A percentile compares a stretch with the other conserved stretches of the same genome.
phyloP scores from a whole-genome alignment of 495 filamentous ascomycete species.

The Daldinia grandis region DNA sequence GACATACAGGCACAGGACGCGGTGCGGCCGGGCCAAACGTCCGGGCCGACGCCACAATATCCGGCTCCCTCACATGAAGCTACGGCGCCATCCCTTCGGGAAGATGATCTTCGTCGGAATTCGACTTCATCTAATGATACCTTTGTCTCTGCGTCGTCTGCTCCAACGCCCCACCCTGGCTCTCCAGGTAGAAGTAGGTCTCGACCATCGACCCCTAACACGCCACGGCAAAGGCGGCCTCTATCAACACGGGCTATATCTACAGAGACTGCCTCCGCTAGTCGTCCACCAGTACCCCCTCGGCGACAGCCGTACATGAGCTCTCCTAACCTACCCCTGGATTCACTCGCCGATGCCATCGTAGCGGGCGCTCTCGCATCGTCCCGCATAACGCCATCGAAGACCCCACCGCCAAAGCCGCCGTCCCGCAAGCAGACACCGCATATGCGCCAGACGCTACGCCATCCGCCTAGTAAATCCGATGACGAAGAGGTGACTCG shows the following conservation, averaged over 20 bases:
- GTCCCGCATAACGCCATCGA: conserved; percentile 53
- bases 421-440: conserved; percentile 49
- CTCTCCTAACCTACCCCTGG: conserved; percentile 46
- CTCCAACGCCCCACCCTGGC: conserved; percentile 41
- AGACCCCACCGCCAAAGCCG: conserved; percentile 39
- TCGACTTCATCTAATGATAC: conserved; percentile 55
- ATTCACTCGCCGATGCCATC: conserved; percentile 73
- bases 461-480: conserved; percentile 65
- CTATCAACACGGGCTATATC: conserved; percentile 9
- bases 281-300: conserved; percentile 22
- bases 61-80: neutral
- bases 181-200: conserved; percentile 41
- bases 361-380: conserved; percentile 86
- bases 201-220: conserved; percentile 14
- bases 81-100: neutral
- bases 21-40: conserved; percentile 6
- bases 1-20: conserved; percentile 22
- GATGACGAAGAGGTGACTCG: conserved; percentile 64
- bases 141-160: conserved; percentile 59
- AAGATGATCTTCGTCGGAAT: conserved; percentile 7
- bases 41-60: conserved; percentile 5
- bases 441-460: conserved; percentile 76
- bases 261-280: conserved; percentile 7
- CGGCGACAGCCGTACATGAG: conserved; percentile 20
- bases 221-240: conserved; percentile 18